phyloP scores from a whole-genome alignment of 2,329 filamentous ascomycete genomes.

The Apiospora rasikravindrae region DNA sequence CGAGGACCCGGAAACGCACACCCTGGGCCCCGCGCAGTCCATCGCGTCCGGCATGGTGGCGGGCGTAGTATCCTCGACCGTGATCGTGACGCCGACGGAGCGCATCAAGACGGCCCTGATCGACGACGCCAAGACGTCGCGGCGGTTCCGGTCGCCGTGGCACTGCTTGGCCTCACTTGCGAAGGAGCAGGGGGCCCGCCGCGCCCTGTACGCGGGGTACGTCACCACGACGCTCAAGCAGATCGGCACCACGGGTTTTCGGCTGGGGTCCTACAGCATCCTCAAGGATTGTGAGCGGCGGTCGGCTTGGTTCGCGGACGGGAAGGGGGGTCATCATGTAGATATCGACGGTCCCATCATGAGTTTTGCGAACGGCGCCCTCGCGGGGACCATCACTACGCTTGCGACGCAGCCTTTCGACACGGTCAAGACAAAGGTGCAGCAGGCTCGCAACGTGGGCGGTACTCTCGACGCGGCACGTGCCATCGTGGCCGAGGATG shows the following conservation, averaged over 20 bases:
- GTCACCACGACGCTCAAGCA: slow-evolving; percentile 67
- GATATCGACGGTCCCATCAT: slow-evolving; percentile 38
- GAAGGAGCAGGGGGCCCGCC: slow-evolving; percentile 54
- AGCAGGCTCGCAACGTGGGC: slow-evolving; percentile 57
- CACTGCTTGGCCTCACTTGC: slow-evolving; percentile 57
- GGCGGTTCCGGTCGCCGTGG: slow-evolving; percentile 51
- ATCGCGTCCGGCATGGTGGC: slow-evolving; percentile 63
- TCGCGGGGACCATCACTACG: slow-evolving; percentile 45
- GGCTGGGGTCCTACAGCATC: slow-evolving; percentile 68
- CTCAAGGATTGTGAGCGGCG: slow-evolving; percentile 55
- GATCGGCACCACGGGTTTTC: slow-evolving; percentile 64
- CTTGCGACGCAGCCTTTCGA: slow-evolving; percentile 65
- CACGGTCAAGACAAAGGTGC: slow-evolving; percentile 64
- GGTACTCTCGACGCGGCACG: slow-evolving; percentile 59
- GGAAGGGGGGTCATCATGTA: slow-evolving; percentile 21
- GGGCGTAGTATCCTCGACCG: slow-evolving; percentile 61
- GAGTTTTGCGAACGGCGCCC: slow-evolving; percentile 48
- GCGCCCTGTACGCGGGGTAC: slow-evolving; percentile 63
- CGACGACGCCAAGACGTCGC: slow-evolving; percentile 54
- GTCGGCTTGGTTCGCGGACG: background rate
- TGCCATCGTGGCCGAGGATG: slow-evolving; percentile 60
- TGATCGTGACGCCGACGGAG: slow-evolving; percentile 66
- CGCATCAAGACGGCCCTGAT: slow-evolving; percentile 69
- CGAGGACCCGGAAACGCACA: slow-evolving; percentile 54
- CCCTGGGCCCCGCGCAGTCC: slow-evolving; percentile 58